Conservation (phyloP, 2,329 filamentous ascomycete species). For the Ophiocordyceps polyrhachis-furcata region DNA sequence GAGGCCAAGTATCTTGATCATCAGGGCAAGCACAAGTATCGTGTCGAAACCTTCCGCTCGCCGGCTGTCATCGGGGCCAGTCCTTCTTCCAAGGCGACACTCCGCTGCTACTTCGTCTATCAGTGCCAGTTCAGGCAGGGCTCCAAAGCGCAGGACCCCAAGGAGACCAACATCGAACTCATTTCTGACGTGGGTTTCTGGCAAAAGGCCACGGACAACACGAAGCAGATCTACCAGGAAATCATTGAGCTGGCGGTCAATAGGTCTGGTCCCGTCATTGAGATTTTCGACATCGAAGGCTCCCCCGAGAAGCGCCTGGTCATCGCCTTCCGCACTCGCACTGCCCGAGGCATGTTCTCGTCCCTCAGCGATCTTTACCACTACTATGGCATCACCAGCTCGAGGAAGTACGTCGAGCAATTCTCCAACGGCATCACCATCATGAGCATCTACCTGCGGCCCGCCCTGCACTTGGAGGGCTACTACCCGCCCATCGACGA, state of each 20-base stretch:
- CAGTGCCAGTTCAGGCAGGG: conserved; percentile 75
- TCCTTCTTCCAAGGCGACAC: conserved; percentile 54
- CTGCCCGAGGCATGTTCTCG: conserved; percentile 84
- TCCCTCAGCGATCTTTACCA: conserved; percentile 92
- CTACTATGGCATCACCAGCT: conserved; percentile 93
- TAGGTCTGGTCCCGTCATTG: conserved; percentile 85
- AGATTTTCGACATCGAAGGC: conserved; percentile 90
- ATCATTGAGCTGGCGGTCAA: conserved; percentile 73
- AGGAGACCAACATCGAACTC: conserved; percentile 76
- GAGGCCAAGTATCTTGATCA: conserved; percentile 90
- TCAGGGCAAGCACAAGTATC: conserved; percentile 56
- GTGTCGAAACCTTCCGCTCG: conserved; percentile 94
- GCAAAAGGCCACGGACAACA: conserved; percentile 90
- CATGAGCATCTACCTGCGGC: conserved; percentile 86
- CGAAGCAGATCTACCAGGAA: conserved; percentile 86
- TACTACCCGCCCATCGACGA: conserved; percentile 68
- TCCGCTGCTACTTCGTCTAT: conserved; percentile 98
- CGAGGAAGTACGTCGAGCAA: conserved; percentile 94
- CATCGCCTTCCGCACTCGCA: conserved; percentile 83
- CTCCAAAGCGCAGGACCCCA: conserved; percentile 48
- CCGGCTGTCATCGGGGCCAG: conserved; percentile 55
- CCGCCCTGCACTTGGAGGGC: conserved; percentile 37
- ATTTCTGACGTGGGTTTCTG: conserved; percentile 89
- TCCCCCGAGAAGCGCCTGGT: conserved; percentile 86
- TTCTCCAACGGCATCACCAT: conserved; percentile 97